Evolutionary conservation across 805 yeast genomes (phyloP).

Genomic region (Lachancea sp.): DNA sequence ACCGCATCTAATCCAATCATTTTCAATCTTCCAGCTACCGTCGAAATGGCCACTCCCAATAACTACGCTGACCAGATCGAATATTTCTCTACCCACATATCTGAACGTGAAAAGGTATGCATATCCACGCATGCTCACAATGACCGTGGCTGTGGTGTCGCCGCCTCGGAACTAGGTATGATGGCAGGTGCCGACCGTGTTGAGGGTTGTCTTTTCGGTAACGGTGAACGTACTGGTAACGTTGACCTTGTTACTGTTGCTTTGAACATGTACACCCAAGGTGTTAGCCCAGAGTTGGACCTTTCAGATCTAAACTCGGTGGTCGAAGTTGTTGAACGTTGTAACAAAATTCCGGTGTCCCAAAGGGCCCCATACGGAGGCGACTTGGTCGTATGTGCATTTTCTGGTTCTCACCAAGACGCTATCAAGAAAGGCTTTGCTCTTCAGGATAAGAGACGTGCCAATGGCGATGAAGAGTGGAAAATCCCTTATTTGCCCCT

Average conservation of each 20-base stretch:
- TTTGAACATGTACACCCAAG: constrained; percentile 71
- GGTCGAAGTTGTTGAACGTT: constrained; percentile 64
- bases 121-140: constrained; percentile 72
- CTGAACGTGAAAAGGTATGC: constrained; percentile 64
- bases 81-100: constrained; percentile 59
- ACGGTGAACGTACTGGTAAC: constrained; percentile 82
- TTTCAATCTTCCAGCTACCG: constrained; percentile 76
- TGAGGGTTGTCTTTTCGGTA: constrained; percentile 77
- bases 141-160: constrained; percentile 80
- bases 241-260: constrained; percentile 74
- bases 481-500: constrained; percentile 69
- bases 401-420: constrained; percentile 68
- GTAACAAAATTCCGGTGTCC: constrained; percentile 69
- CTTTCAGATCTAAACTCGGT: constrained; percentile 61
- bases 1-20: constrained; percentile 67
- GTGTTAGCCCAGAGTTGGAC: constrained; percentile 65
- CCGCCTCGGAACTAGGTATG: constrained; percentile 70
- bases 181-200: constrained; percentile 84
- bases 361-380: constrained; percentile 80
- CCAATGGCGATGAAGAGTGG: constrained; percentile 50
- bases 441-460: constrained; percentile 45
- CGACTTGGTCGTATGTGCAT: constrained; percentile 70
- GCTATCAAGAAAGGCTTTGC: constrained; percentile 63
- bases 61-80: constrained; percentile 77
- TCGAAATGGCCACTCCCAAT: constrained; percentile 70